Base-by-base conservation (phyloP, 2,329 filamentous ascomycete species). In the Corinectria fuckeliana region DNA sequence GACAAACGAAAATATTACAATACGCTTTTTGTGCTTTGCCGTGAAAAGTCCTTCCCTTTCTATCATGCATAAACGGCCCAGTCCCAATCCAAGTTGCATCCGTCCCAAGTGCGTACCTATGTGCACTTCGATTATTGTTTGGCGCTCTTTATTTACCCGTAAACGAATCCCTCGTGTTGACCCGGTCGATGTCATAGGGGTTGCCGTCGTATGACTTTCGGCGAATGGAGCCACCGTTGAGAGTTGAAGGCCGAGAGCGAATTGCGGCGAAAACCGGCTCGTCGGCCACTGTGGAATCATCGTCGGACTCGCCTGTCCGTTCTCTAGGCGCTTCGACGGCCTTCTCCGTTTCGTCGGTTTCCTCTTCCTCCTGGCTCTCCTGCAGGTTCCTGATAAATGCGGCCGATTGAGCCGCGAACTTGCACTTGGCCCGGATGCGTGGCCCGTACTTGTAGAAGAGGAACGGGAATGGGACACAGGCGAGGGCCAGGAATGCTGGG, bases 401-500 rank as follows among this genome's bases (percentile, higher is more conserved):
- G n/a, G 28, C 49, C 2, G 49, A 51, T 34, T 85, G 74, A 1
- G 81, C 79, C 11, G 85, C 82, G 67, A 79, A 87, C 70, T 84
- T 83, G 77, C 85, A 87, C 55, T 77, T 78, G 61, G 73, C 71
- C 25, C 85, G 79, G 62, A 88, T 85, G 2, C 62, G 41, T 3
- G 75, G 75, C 20, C 85, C 85, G 67, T 85, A 87, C 63, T 81
- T 84, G 75, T 86, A 86, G 73, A 88, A 85, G 16, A 88, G 72
- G 74, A 86, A 85, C 1, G 85, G 84, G 61, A 86, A 81, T 0
- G 85, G 84, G 1, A 86, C 77, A 64, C 84, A 87, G 3, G 32
- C 34, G 4, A 91, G 72, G 0, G 88, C 83, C 2, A 92, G 78
- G 76, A 92, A 92, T 0, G 85, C 90, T 0, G 88, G 89, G 10